These are phyloP conservation scores for Draba incana DNA, from an alignment of 345 rosid species.

Conservation along the genomic window DNA sequence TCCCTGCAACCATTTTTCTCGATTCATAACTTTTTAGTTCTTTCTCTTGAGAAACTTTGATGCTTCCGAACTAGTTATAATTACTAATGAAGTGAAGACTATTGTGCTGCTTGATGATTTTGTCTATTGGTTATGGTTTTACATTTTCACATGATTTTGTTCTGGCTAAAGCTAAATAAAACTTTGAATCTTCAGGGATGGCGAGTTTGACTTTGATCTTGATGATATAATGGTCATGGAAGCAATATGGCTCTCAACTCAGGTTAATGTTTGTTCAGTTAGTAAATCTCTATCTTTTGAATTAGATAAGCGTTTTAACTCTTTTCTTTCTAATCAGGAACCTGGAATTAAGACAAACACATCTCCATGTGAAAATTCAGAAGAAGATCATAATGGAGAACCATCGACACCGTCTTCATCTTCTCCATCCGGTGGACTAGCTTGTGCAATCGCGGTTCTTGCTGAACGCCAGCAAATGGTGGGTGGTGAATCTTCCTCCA, in stretches of 20 bases:
- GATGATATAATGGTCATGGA: constrained; percentile 95
- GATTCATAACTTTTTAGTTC: not conserved
- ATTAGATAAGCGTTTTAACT: not conserved
- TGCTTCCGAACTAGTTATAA: constrained; percentile 5
- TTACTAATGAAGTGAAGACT: not conserved
- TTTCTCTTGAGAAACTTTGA: not conserved
- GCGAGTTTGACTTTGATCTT: constrained; percentile 77
- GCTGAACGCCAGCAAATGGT: constrained; percentile 78
- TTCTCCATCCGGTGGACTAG: constrained; percentile 86
- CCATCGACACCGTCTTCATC: constrained; percentile 60
- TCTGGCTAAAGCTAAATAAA: not conserved
- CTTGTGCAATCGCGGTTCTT: constrained; percentile 85
- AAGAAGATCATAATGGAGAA: constrained; percentile 39
- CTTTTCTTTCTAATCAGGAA: constrained; percentile 46
- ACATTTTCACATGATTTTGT: not conserved
- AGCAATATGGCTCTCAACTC: constrained; percentile 93
- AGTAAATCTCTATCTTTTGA: not conserved
- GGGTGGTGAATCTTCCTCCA: constrained; percentile 52
- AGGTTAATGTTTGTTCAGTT: constrained; percentile 49
- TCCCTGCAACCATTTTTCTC: not conserved
- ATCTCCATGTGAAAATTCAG: constrained; percentile 41
- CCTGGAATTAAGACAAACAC: constrained; percentile 52
- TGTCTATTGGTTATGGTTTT: constrained; percentile 7
- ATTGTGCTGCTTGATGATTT: not conserved
- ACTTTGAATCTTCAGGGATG: constrained; percentile 59